Percentiles rank a stretch among this genome's conserved stretches.
phyloP scores from a whole-genome alignment of 1,139 yeast species.

The Sporopachydermia cereana region DNA sequence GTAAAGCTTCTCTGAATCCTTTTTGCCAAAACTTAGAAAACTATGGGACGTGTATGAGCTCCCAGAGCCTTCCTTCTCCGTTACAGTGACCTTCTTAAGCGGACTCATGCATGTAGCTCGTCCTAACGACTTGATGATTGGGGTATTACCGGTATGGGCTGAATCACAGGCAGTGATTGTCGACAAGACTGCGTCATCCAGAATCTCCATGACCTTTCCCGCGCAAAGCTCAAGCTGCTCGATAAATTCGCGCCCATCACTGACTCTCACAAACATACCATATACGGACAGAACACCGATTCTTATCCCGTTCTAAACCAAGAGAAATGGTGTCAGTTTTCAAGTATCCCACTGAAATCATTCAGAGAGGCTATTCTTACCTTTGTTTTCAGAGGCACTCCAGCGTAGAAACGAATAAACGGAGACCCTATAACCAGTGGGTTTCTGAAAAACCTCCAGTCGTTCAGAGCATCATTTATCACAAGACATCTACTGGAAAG shows the following conservation, averaged over 20 bases:
- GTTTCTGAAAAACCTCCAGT: slow-evolving; percentile 53
- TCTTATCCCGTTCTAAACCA: slow-evolving; percentile 23
- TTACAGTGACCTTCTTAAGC: slow-evolving; percentile 29
- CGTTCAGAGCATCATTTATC: slow-evolving; percentile 46
- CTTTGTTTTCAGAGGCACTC: slow-evolving; percentile 40
- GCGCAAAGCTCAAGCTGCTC: slow-evolving; percentile 29
- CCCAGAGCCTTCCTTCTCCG: slow-evolving; percentile 53
- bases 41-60: slow-evolving; percentile 41
- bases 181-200: slow-evolving; percentile 25
- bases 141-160: slow-evolving; percentile 1
- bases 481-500: slow-evolving; percentile 44
- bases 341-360: too few species aligned
- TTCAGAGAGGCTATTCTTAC: slow-evolving; percentile 8
- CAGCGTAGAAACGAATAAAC: slow-evolving; percentile 46
- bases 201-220: slow-evolving; percentile 31
- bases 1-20: slow-evolving; percentile 18
- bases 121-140: slow-evolving; percentile 29
- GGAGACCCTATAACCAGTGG: slow-evolving; percentile 58
- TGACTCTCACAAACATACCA: slow-evolving; percentile 35
- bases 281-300: slow-evolving; percentile 55
- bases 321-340: too few species aligned
- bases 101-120: slow-evolving; percentile 38
- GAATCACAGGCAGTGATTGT: not conserved
- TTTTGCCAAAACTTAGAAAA: slow-evolving; percentile 31
- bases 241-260: slow-evolving; percentile 28